Conservation (phyloP, 2,329 filamentous ascomycete species). For the Aureobasidium sp. region DNA sequence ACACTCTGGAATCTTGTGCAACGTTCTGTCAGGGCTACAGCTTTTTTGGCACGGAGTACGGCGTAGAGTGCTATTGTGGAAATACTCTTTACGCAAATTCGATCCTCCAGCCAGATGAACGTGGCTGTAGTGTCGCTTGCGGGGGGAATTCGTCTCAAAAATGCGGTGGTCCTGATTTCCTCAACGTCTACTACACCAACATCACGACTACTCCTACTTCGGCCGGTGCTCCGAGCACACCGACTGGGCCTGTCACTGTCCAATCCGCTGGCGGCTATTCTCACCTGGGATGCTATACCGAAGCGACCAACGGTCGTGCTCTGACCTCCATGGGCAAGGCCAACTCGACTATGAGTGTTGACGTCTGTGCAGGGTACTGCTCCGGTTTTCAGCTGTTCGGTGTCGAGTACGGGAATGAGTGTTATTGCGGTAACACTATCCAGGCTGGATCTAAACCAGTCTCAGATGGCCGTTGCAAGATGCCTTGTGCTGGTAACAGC, state of each 20-base stretch:
- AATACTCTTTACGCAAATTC: conserved; percentile 26
- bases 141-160: conserved; percentile 33
- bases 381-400: conserved; percentile 40
- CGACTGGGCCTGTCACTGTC: conserved; percentile 27
- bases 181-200: conserved; percentile 33
- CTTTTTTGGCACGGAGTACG: conserved; percentile 44
- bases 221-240: background rate
- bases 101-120: conserved; percentile 24
- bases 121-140: conserved; percentile 34
- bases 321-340: conserved; percentile 27
- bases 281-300: conserved; percentile 36
- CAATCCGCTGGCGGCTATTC: conserved; percentile 30
- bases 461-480: conserved; percentile 27
- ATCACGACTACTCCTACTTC: conserved; percentile 16
- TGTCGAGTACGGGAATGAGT: conserved; percentile 41
- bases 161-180: conserved; percentile 35
- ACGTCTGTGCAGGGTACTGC: conserved; percentile 40
- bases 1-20: conserved; percentile 46
- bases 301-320: conserved; percentile 29
- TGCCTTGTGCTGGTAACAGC: conserved; percentile 30
- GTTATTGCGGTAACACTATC: conserved; percentile 37
- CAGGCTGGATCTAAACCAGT: background rate
- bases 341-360: conserved; percentile 39
- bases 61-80: conserved; percentile 39
- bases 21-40: conserved; percentile 37